A percentile compares a stretch with the other conserved stretches of the same genome.
phyloP scores from a whole-genome alignment of 2,329 filamentous ascomycete species.

The Fusarium tupiense region DNA sequence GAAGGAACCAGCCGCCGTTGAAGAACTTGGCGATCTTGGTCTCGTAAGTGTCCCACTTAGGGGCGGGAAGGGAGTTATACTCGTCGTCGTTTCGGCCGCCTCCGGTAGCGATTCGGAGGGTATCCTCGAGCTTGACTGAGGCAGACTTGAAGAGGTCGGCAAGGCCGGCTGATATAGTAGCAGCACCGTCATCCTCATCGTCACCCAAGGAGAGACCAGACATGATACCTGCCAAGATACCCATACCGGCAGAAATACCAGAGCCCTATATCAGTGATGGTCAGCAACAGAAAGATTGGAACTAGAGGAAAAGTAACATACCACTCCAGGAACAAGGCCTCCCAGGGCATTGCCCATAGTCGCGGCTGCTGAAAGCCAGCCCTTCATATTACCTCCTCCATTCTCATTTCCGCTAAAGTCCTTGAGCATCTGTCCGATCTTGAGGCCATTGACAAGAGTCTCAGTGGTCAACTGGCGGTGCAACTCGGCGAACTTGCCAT shows the following conservation, averaged over 20 bases:
- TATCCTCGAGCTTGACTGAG: neutral
- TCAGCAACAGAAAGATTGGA: neutral
- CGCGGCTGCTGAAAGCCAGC: constrained; percentile 7
- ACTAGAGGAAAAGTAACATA: neutral
- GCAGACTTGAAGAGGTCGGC: neutral
- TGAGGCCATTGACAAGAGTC: constrained; percentile 7
- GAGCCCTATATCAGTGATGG: accelerated
- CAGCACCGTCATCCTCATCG: neutral
- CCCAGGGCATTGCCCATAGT: constrained; percentile 2
- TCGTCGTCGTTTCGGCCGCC: constrained; percentile 3
- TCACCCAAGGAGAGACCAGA: neutral
- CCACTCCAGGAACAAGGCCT: constrained; percentile 3
- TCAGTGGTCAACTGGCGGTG: constrained; percentile 10
- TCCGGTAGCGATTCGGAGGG: constrained; percentile 2
- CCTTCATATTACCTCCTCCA: neutral
- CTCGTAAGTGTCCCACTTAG: constrained; percentile 8
- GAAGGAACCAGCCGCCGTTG: constrained; percentile 30
- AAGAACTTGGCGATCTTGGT: constrained; percentile 33
- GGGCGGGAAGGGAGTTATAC: constrained; percentile 13
- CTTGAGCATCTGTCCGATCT: constrained; percentile 6
- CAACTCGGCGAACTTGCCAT: constrained; percentile 9
- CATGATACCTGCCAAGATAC: neutral
- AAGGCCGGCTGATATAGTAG: neutral
- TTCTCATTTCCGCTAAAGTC: constrained; percentile 3
- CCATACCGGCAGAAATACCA: neutral